Percentiles rank a stretch among this genome's conserved stretches.
Evolutionary conservation across 306 rosid genomes (phyloP).

Genomic region (Lagenaria siceraria): DNA sequence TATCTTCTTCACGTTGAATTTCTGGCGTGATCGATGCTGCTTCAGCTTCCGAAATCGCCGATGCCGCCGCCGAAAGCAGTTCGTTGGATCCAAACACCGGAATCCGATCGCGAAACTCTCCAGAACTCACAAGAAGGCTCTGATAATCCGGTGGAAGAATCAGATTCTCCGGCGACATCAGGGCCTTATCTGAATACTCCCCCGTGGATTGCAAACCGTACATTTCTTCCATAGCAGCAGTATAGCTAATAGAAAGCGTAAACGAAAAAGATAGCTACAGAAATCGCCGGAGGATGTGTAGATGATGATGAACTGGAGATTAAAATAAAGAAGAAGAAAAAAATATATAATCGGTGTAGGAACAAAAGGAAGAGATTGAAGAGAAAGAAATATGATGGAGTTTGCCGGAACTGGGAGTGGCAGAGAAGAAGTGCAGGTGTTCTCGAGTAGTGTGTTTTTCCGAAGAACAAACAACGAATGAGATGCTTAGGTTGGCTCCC

Average conservation of each 20-base stretch:
- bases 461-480: slow-evolving; percentile 3
- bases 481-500: slow-evolving; percentile 6
- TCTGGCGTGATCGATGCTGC: slow-evolving; percentile 28
- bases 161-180: slow-evolving; percentile 85
- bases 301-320: background rate
- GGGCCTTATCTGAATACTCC: slow-evolving; percentile 52
- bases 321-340: background rate
- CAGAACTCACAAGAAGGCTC: slow-evolving; percentile 34
- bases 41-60: slow-evolving; percentile 28
- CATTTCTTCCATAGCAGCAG: slow-evolving; percentile 55
- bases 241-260: background rate
- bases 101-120: slow-evolving; percentile 25
- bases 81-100: slow-evolving; percentile 80
- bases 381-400: background rate
- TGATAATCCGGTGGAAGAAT: slow-evolving; percentile 64
- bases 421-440: slow-evolving; percentile 9
- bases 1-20: slow-evolving; percentile 34
- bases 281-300: background rate
- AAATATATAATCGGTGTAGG: background rate
- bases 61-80: slow-evolving; percentile 36
- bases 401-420: slow-evolving; percentile 16
- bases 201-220: slow-evolving; percentile 50
- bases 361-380: background rate
- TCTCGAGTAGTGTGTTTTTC: slow-evolving; percentile 16
- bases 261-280: background rate